Base-by-base conservation (phyloP, 305 asterid genomes). In the Rubia balearica region DNA sequence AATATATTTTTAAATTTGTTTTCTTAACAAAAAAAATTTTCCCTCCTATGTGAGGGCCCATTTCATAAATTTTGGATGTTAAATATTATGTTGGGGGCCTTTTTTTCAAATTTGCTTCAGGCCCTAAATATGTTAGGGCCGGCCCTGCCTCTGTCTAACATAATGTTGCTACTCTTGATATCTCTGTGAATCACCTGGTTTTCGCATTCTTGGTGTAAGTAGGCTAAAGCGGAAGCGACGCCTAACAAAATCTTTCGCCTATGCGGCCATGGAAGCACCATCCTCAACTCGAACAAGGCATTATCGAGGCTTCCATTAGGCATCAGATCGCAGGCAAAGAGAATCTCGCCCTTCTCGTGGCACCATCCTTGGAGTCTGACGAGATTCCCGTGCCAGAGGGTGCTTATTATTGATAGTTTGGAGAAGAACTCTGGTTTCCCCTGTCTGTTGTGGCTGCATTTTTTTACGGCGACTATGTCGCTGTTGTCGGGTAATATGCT, bases 301-400 rank as follows among this genome's bases (percentile, higher is more conserved):
- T 94, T 94, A 72, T 94, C 99, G 9, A 94, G 78, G 71, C 99
- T 94, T 33, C 97, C 96, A 65, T 94, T 94, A 2, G 93, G 77
- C 99, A 94, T 94, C 61, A 89, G 74, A 48, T 94, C 99, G 24
- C 91, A 94, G 0, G 91, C 91, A 27, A 94, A 65, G 62, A 94
- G 67, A 62, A 86, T 88, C 62, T 94, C 99, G 1, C 96, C 95
- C 67, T 82, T 88, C 70, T 94, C 96, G 14, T 91, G 96, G 36
- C 99, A 94, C 97, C 97, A 94, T 0, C 99, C 99, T 71, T 86
- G 96, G 12, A 94, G 88, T 70, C 83, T 78, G 53, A 94, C 89
- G 3, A 94, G 91, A 77, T 94, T 94, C 69, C 99, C 67, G 57
- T 94, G 99, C 79, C 99, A 78, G 38, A 94, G 88, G 0, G 97